Evolutionary conservation across 345 rosid species (phyloP).

Genomic region (Reutealis trisperma): DNA sequence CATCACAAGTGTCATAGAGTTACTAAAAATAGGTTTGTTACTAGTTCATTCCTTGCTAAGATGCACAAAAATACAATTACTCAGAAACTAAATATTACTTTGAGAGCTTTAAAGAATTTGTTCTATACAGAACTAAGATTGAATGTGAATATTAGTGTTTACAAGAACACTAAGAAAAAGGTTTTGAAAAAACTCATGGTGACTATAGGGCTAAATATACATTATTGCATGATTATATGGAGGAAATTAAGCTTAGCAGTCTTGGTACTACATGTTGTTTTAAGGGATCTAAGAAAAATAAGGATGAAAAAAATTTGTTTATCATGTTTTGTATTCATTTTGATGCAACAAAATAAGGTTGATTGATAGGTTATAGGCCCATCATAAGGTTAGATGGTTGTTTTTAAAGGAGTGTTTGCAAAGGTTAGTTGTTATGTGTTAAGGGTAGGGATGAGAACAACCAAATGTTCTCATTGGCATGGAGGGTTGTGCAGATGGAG

Average conservation of each 20-base stretch:
- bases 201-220: not conserved
- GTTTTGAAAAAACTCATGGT: not conserved
- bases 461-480: not conserved
- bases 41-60: not conserved
- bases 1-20: not conserved
- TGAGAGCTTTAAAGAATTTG: not conserved
- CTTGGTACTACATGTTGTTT: not conserved
- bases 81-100: not conserved
- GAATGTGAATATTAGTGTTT: not conserved
- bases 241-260: too few relatives aligned
- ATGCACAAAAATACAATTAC: too few relatives aligned
- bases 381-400: not conserved
- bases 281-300: too few relatives aligned
- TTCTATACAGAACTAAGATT: too few relatives aligned
- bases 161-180: not conserved
- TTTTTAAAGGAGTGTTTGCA: too few relatives aligned
- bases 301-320: not conserved
- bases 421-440: not conserved
- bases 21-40: too few relatives aligned
- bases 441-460: not conserved
- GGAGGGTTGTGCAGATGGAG: not conserved
- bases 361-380: not conserved
- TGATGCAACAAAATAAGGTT: not conserved
- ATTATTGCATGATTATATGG: not conserved
- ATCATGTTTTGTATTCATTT: too few relatives aligned